These are phyloP conservation scores for Zymoseptoria crescenta DNA, from an alignment of 2,329 filamentous ascomycete genomes.

Conservation along the genomic window DNA sequence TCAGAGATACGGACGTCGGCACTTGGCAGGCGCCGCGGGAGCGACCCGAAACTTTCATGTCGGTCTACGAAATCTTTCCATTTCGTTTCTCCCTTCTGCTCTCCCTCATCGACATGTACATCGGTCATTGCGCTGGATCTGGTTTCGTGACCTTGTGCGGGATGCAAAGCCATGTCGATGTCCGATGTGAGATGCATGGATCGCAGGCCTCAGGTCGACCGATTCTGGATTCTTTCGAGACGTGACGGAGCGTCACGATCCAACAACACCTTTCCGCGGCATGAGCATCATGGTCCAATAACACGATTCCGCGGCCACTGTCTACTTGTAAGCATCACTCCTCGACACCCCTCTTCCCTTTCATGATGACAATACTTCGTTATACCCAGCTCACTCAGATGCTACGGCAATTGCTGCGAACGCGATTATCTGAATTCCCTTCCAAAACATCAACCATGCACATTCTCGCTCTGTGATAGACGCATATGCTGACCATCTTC, in stretches of 20 bases:
- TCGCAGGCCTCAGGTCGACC: too few relatives aligned
- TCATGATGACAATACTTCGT: slow-evolving; percentile 6
- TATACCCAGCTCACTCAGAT: slow-evolving; percentile 10
- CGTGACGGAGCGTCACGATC: too few relatives aligned
- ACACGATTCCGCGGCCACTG: neutral
- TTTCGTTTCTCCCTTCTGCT: neutral
- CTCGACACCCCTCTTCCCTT: neutral
- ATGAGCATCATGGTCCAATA: neutral
- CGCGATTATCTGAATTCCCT: slow-evolving; percentile 1
- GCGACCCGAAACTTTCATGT: neutral
- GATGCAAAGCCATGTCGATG: too few relatives aligned
- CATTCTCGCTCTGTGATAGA: neutral
- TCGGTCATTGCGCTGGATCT: too few relatives aligned
- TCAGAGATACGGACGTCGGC: neutral
- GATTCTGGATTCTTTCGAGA: too few relatives aligned
- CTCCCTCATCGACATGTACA: neutral
- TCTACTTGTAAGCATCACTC: neutral
- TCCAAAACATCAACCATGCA: neutral
- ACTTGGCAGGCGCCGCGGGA: neutral
- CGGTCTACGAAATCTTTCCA: neutral
- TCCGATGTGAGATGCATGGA: too few relatives aligned
- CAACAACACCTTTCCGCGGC: too few relatives aligned
- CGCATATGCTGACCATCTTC: neutral
- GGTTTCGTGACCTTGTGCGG: too few relatives aligned
- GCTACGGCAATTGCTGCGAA: slow-evolving; percentile 8